A percentile compares a stretch with the other conserved stretches of the same genome.
phyloP scores from a whole-genome alignment of 176 grass and related monocot species.

The Aechmea fasciata region DNA sequence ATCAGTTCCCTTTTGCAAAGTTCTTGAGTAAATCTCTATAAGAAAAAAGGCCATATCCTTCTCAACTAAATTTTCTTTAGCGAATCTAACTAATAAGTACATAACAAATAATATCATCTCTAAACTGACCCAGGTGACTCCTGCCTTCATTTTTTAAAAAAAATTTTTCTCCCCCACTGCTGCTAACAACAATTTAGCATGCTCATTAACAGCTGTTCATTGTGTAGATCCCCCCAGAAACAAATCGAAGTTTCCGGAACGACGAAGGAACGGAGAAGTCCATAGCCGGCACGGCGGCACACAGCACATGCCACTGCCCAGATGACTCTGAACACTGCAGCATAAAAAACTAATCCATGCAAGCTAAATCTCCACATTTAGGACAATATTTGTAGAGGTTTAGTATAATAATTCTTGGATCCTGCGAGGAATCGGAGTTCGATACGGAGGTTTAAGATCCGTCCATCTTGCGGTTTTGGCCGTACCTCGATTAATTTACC shows the following conservation, averaged over 20 bases:
- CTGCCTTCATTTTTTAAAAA: not conserved
- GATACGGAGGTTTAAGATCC: not conserved
- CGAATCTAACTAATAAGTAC: too few relatives aligned
- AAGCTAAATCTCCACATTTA: not conserved
- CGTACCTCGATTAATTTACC: not conserved
- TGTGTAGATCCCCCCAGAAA: not conserved
- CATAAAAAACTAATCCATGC: not conserved
- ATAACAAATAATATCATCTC: too few relatives aligned
- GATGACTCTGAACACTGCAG: not conserved
- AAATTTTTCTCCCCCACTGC: not conserved
- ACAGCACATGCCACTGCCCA: not conserved
- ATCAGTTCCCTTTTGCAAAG: too few relatives aligned
- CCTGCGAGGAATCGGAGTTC: not conserved
- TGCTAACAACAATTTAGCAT: not conserved
- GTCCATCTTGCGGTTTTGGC: slow-evolving; percentile 24
- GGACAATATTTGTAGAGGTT: not conserved
- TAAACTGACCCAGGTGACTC: too few relatives aligned
- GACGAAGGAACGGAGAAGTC: not conserved
- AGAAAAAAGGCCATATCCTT: too few relatives aligned
- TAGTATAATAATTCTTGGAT: not conserved
- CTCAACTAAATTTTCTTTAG: too few relatives aligned
- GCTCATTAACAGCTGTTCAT: not conserved
- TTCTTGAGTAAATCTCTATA: too few relatives aligned
- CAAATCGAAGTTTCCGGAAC: not conserved
- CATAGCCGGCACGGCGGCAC: not conserved